Evolutionary conservation across 345 rosid genomes (phyloP).

Genomic region (Syzygium aromaticum): DNA sequence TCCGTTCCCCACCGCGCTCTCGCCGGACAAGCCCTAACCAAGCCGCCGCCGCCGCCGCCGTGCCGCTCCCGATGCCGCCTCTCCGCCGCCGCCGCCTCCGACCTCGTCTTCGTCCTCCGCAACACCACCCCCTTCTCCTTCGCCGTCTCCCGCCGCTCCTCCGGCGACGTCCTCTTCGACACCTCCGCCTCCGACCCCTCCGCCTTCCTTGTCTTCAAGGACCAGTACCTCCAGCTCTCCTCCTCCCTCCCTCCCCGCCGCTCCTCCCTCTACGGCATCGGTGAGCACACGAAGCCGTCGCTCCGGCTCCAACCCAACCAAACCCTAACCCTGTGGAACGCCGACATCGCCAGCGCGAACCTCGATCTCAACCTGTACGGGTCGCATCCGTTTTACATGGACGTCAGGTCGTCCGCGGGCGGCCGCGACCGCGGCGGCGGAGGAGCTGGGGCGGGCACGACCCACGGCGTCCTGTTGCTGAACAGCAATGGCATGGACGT

Average conservation of each 20-base stretch:
- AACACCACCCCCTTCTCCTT: slow-evolving; percentile 56
- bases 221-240: slow-evolving; percentile 61
- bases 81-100: slow-evolving; percentile 19
- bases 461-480: slow-evolving; percentile 55
- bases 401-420: slow-evolving; percentile 37
- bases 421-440: slow-evolving; percentile 13
- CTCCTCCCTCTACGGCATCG: slow-evolving; percentile 58
- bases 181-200: slow-evolving; percentile 11
- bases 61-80: neutral
- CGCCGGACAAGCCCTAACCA: neutral
- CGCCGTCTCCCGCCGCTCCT: slow-evolving; percentile 44
- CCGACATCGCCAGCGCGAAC: slow-evolving; percentile 28
- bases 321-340: slow-evolving; percentile 54
- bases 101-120: slow-evolving; percentile 49
- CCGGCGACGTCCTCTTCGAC: slow-evolving; percentile 58
- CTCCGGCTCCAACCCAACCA: slow-evolving; percentile 30
- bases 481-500: slow-evolving; percentile 78
- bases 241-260: slow-evolving; percentile 43
- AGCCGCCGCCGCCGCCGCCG: neutral
- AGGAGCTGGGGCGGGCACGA: slow-evolving; percentile 25
- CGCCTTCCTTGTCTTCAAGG: slow-evolving; percentile 50
- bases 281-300: slow-evolving; percentile 62
- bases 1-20: neutral
- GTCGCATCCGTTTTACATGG: slow-evolving; percentile 69
- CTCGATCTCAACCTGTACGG: slow-evolving; percentile 55